phyloP scores from a whole-genome alignment of 331 rosid genomes.

The Telfairia occidentalis region DNA sequence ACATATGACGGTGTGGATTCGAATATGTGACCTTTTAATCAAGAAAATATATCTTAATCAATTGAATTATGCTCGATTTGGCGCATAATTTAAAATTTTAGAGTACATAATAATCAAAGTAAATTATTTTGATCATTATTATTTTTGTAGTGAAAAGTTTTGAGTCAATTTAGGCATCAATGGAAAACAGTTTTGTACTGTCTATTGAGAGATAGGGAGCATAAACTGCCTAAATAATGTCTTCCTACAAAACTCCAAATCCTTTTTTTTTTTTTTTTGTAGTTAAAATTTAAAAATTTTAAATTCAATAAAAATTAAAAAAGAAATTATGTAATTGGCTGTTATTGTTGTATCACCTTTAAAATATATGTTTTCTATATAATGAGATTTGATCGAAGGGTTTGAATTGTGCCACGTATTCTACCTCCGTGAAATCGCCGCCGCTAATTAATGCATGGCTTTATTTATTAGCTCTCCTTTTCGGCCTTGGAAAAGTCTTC shows the following conservation, averaged over 20 bases:
- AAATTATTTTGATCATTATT: background rate
- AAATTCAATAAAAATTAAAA: no score
- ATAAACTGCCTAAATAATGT: background rate
- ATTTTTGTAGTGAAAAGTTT: background rate
- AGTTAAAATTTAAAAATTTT: background rate
- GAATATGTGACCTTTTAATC: no score
- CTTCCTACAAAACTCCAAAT: background rate
- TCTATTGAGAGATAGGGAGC: background rate
- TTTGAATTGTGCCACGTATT: background rate
- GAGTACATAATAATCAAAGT: no score
- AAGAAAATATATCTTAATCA: no score
- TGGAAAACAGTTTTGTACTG: background rate
- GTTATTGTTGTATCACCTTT: no score
- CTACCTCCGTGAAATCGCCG: background rate
- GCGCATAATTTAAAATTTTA: no score
- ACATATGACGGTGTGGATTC: no score
- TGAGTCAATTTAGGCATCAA: background rate
- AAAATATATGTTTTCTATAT: no score
- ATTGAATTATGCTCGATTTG: no score
- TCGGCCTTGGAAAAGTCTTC: background rate
- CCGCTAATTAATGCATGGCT: slow-evolving; percentile 5
- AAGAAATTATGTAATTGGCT: no score
- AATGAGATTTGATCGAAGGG: background rate
- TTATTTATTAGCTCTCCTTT: background rate
- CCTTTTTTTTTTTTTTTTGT: background rate